Conservation (phyloP, 129 eudicot genomes). For the Heracleum sosnowskyi region DNA sequence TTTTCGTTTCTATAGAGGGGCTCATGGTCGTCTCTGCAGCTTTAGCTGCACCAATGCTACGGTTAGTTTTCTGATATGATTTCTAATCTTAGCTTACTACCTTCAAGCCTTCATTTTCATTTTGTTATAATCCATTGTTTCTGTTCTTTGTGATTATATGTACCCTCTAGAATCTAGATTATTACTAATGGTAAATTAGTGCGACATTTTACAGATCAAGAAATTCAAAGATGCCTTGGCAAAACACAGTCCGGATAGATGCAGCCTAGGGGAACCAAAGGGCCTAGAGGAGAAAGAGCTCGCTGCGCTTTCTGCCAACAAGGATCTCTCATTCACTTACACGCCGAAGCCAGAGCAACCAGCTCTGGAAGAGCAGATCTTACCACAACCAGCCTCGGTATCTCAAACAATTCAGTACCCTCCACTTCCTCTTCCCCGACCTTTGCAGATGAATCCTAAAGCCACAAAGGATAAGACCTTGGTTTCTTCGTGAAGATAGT, state of each 20-base stretch:
- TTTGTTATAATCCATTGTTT: too few relatives aligned
- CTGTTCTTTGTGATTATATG: not conserved
- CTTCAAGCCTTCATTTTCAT: too few relatives aligned
- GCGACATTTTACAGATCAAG: slow-evolving; percentile 43
- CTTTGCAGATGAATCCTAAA: slow-evolving; percentile 19
- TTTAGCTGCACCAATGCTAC: slow-evolving; percentile 91
- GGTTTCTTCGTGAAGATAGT: slow-evolving; percentile 37
- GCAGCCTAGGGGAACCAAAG: slow-evolving; percentile 59
- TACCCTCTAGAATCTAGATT: too few relatives aligned
- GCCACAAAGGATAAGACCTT: slow-evolving; percentile 27
- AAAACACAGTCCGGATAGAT: slow-evolving; percentile 47
- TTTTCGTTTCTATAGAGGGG: slow-evolving; percentile 77
- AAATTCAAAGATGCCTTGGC: slow-evolving; percentile 68
- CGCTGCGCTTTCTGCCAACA: slow-evolving; percentile 55
- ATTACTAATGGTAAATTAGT: not conserved
- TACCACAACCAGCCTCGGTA: not conserved
- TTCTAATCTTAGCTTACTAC: not conserved
- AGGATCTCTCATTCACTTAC: slow-evolving; percentile 51
- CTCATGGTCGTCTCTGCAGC: slow-evolving; percentile 75
- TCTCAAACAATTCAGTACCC: not conserved
- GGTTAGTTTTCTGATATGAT: slow-evolving; percentile 32
- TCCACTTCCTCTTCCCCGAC: slow-evolving; percentile 33
- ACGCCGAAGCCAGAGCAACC: slow-evolving; percentile 37
- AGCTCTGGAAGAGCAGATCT: slow-evolving; percentile 4
- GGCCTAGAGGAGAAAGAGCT: slow-evolving; percentile 79